Evolutionary conservation across 495 filamentous ascomycete species (phyloP).

Genomic region (Parathielavia hyrcaniae): DNA sequence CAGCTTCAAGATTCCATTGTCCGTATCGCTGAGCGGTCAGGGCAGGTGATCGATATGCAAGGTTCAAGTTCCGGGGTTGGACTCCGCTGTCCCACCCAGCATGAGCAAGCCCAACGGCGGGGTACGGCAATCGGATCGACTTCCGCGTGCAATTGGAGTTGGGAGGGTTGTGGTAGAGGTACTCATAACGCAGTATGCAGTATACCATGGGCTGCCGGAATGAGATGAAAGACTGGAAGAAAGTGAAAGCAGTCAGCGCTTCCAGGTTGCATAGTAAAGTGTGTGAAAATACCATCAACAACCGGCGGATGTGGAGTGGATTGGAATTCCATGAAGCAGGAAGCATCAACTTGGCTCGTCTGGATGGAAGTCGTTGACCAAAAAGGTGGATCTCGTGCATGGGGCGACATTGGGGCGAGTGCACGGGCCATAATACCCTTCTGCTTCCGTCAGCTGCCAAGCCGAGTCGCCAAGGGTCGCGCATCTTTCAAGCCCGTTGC

Average conservation of each 20-base stretch:
- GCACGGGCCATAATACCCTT: constrained; percentile 1
- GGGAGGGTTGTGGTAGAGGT: background rate
- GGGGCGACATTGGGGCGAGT: background rate
- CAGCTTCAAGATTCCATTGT: constrained; percentile 14
- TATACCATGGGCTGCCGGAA: background rate
- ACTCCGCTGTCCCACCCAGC: constrained; percentile 15
- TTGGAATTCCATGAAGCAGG: too few relatives aligned
- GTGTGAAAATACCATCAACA: too few relatives aligned
- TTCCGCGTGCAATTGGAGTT: constrained; percentile 18
- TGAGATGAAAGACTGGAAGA: too few relatives aligned
- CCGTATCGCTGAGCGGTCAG: constrained; percentile 17
- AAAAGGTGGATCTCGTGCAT: background rate
- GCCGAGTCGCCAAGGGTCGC: too few relatives aligned
- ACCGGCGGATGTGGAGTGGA: background rate
- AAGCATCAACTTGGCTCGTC: too few relatives aligned
- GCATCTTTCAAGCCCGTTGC: background rate
- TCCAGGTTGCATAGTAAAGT: too few relatives aligned
- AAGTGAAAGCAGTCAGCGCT: too few relatives aligned
- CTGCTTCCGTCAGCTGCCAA: background rate
- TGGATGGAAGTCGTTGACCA: too few relatives aligned
- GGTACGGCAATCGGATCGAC: constrained; percentile 27
- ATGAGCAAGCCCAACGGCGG: constrained; percentile 18
- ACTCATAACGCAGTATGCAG: background rate
- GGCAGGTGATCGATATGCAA: constrained; percentile 30
- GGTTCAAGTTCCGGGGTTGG: constrained; percentile 9